Percentiles rank a stretch among this genome's conserved stretches.
These are phyloP conservation scores for Cladophialophora bantiana DNA, from an alignment of 2,329 filamentous ascomycete genomes.

Conservation along the genomic window DNA sequence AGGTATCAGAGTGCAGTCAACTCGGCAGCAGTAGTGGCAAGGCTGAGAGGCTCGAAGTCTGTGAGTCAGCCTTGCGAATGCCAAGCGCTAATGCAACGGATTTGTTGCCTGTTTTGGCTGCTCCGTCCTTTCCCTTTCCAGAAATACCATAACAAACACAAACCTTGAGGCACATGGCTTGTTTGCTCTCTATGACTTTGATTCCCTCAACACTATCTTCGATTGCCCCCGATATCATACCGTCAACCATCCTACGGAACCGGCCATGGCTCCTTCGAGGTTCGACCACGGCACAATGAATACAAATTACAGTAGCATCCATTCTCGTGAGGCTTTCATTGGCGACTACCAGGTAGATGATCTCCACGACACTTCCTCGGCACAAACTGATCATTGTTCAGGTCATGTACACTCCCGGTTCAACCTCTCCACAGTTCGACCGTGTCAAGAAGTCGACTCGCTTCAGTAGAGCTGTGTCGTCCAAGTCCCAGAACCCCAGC, in stretches of 20 bases:
- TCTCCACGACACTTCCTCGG: background rate
- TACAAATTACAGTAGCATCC: constrained; percentile 42
- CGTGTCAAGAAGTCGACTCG: constrained; percentile 37
- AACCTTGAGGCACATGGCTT: constrained; percentile 4
- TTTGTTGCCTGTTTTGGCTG: constrained; percentile 8
- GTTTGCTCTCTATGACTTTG: background rate
- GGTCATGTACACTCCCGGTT: constrained; percentile 42
- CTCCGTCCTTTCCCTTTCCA: constrained; percentile 14
- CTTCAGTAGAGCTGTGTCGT: constrained; percentile 37
- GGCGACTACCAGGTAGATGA: constrained; percentile 38
- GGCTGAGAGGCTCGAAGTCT: background rate
- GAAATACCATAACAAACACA: constrained; percentile 20
- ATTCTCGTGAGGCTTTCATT: constrained; percentile 40
- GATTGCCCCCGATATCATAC: constrained; percentile 27
- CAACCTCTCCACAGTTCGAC: constrained; percentile 37
- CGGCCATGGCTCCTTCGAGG: constrained; percentile 33
- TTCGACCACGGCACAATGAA: constrained; percentile 39
- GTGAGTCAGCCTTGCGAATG: no score
- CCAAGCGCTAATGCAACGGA: background rate
- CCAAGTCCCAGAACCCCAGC: constrained; percentile 33
- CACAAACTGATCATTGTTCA: constrained; percentile 11
- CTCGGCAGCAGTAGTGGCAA: background rate
- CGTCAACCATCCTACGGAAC: constrained; percentile 6
- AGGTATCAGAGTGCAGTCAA: no score
- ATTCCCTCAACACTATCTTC: constrained; percentile 16